phyloP scores from a whole-genome alignment of 2,329 filamentous ascomycete species.

The Elsinoe australis region DNA sequence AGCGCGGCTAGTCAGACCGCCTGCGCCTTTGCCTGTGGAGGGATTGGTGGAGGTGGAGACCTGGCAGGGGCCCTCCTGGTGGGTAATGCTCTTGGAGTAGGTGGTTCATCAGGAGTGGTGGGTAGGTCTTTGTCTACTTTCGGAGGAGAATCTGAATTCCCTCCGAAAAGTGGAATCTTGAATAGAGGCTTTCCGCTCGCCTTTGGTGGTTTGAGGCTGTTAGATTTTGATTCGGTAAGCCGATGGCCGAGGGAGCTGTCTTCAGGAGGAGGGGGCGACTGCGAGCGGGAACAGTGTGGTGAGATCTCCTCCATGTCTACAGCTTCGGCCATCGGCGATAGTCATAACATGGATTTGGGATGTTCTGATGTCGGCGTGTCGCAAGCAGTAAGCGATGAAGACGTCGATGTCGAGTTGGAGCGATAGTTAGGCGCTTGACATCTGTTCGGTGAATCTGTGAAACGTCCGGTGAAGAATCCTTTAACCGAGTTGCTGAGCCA shows the following conservation, averaged over 20 bases:
- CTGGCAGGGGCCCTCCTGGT: not conserved
- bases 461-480: conserved; percentile 51
- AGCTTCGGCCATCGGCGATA: conserved; percentile 15
- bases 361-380: conserved; percentile 13
- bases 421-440: conserved; percentile 16
- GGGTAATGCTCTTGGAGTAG: not conserved
- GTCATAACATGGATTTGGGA: conserved; percentile 12
- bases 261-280: conserved; percentile 9
- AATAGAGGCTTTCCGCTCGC: conserved; percentile 9
- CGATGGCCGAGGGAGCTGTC: conserved; percentile 15
- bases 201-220: conserved; percentile 1
- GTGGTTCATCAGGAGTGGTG: not conserved
- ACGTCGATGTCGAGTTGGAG: conserved; percentile 12
- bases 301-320: conserved; percentile 17
- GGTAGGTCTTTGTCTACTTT: not conserved
- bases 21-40: conserved; percentile 3
- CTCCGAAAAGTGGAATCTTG: conserved; percentile 8
- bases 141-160: not conserved
- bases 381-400: conserved; percentile 4
- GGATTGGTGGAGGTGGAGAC: not conserved
- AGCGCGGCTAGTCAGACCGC: conserved; percentile 9
- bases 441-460: conserved; percentile 19
- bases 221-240: conserved; percentile 9
- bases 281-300: conserved; percentile 13
- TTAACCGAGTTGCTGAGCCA: conserved; percentile 86